Evolutionary conservation across 2,329 filamentous ascomycete species (phyloP).

Genomic region (Alternaria infectoria): DNA sequence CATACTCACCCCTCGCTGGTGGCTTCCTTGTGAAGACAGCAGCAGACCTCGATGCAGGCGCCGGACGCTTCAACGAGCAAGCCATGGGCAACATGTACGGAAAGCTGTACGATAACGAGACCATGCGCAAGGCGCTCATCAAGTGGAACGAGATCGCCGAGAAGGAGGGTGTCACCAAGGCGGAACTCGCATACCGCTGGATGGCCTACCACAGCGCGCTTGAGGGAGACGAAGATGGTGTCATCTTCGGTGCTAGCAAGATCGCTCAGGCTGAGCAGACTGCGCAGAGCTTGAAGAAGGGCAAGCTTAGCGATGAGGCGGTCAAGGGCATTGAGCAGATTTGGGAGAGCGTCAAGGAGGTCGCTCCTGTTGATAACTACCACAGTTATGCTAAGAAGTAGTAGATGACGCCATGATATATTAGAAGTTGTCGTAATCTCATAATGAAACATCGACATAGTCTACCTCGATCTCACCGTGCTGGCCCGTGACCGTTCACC

Average conservation of each 20-base stretch:
- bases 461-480: not conserved
- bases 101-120: conserved; percentile 47
- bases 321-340: conserved; percentile 29
- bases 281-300: conserved; percentile 26
- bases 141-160: conserved; percentile 51
- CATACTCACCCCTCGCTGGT: conserved; percentile 48
- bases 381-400: not conserved
- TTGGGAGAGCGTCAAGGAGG: conserved; percentile 34
- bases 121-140: conserved; percentile 44
- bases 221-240: conserved; percentile 47
- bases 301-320: conserved; percentile 32
- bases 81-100: conserved; percentile 46
- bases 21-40: conserved; percentile 44
- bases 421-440: not conserved
- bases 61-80: conserved; percentile 33
- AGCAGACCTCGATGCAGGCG: conserved; percentile 46
- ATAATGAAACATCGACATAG: not conserved
- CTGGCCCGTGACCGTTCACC: not conserved
- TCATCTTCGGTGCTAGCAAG: conserved; percentile 51
- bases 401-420: not conserved
- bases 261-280: conserved; percentile 35
- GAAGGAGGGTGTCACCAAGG: conserved; percentile 47
- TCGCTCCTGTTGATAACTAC: conserved; percentile 38
- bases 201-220: conserved; percentile 50
- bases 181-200: conserved; percentile 55